Base-by-base conservation (phyloP, 805 yeast species). In the Saturnispora gosingensis region DNA sequence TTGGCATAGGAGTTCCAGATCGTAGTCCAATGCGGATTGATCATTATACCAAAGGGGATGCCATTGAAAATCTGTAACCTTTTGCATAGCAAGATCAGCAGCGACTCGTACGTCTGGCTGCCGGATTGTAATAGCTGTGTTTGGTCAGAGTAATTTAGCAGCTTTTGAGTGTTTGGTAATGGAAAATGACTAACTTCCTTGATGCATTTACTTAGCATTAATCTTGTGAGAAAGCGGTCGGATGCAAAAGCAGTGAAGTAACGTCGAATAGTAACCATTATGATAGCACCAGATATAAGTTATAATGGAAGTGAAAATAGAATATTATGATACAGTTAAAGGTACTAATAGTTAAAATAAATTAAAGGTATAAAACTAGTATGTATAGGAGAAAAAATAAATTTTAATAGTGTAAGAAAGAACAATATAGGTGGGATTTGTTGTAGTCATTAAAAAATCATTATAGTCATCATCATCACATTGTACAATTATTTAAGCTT, bases 11-110 rank as follows among this genome's bases (percentile, higher is more conserved):
- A 68, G 59, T 79, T 74, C 70, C 88, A 88, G 22, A 86, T 83
- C 58, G 79, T 80, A 10, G 91, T 84, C 48, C 91, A 83, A 60
- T 87, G 81, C 5, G 97, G 97, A 63, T 91, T 91, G 55, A 91
- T 67, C 51, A 89, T 83, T 45, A 84, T 88, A 58, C 90, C 76
- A 64, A 88, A 91, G 0, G 97, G 97, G 50, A 91, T 69, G 43
- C 76, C 72, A 56, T 91, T 76, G 57, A 91, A 80, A 28, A 83
- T 83, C 32, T 76, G 74, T 16, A 89, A 66, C 55, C 97, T 72
- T 50, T 82, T 78, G 7, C 95, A 87, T 51, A 88, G 81, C 58
- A 78, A 74, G 0, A 80, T 74, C 22, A 85, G 63, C 43, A 85
- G 61, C 46, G 74, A 71, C 53, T 79, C 77, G 15, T 83, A 70